Conservation (phyloP, 306 rosid species). For the Cicer cuneatum region DNA sequence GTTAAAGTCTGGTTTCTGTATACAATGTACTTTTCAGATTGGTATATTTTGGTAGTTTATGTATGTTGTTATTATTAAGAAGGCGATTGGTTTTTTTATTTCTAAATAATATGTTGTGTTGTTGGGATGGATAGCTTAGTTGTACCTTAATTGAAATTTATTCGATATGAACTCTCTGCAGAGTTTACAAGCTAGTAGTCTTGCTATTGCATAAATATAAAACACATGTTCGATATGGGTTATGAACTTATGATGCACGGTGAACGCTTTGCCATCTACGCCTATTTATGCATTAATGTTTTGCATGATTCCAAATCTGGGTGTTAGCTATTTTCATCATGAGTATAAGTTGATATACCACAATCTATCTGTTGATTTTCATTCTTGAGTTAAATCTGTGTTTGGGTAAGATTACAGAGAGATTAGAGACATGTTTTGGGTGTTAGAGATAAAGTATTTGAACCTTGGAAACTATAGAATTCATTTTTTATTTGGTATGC, state of each 20-base stretch:
- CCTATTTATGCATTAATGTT: background rate
- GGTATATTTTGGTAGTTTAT: slow-evolving; percentile 10
- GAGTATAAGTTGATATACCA: background rate
- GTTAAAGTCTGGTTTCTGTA: slow-evolving; percentile 11
- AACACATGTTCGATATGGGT: background rate
- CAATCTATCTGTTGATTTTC: background rate
- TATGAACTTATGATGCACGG: background rate
- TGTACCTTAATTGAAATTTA: slow-evolving; percentile 11
- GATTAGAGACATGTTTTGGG: background rate
- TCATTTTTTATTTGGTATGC: background rate
- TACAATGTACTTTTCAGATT: slow-evolving; percentile 4
- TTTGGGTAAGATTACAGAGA: background rate
- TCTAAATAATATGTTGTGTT: background rate
- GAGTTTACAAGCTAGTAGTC: background rate
- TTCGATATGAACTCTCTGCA: background rate
- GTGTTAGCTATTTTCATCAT: background rate
- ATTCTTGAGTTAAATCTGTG: background rate
- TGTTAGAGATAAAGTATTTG: background rate
- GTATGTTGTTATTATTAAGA: background rate
- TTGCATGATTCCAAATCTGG: background rate
- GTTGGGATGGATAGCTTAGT: background rate
- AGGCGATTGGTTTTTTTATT: background rate
- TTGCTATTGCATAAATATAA: background rate
- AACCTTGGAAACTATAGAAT: background rate
- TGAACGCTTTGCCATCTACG: background rate